Conservation (phyloP, 2,329 filamentous ascomycete genomes). For the Exophiala aquamarina region DNA sequence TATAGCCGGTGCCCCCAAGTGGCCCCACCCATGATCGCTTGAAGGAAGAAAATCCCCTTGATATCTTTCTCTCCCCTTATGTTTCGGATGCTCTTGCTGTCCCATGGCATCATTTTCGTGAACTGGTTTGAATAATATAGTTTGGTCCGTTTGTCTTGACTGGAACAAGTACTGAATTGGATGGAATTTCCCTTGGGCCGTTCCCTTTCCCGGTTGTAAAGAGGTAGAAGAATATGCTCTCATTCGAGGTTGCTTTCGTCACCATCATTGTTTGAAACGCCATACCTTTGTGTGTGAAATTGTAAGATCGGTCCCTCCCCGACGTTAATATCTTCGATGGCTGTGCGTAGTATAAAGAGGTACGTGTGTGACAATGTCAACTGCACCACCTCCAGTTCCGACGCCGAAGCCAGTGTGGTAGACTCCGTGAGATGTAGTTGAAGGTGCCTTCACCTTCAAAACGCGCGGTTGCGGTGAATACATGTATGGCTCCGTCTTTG, state of each 20-base stretch:
- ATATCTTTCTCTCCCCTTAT: too few species aligned
- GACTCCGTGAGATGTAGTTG: conserved; percentile 9
- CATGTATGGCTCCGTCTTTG: conserved; percentile 21
- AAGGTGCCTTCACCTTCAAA: conserved; percentile 13
- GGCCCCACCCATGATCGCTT: too few species aligned
- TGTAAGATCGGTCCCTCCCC: not conserved
- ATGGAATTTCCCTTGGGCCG: not conserved
- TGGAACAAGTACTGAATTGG: conserved; percentile 14
- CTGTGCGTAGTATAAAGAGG: conserved; percentile 15
- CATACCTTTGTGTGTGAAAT: conserved; percentile 1
- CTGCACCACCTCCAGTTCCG: conserved; percentile 8
- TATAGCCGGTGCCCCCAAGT: too few species aligned
- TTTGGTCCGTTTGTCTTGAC: conserved; percentile 14
- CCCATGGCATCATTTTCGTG: not conserved
- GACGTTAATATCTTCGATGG: conserved; percentile 13
- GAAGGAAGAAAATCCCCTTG: too few species aligned
- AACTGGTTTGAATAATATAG: too few species aligned
- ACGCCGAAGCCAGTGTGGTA: conserved; percentile 20
- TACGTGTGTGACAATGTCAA: conserved; percentile 19
- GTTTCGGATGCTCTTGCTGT: too few species aligned
- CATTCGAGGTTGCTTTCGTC: too few species aligned
- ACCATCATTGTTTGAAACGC: too few species aligned
- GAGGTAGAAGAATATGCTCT: too few species aligned
- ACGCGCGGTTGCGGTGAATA: conserved; percentile 17
- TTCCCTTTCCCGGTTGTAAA: too few species aligned